Conservation (phyloP, 371 early-diverging fungal genomes). For the Mucor lusitanicus region DNA sequence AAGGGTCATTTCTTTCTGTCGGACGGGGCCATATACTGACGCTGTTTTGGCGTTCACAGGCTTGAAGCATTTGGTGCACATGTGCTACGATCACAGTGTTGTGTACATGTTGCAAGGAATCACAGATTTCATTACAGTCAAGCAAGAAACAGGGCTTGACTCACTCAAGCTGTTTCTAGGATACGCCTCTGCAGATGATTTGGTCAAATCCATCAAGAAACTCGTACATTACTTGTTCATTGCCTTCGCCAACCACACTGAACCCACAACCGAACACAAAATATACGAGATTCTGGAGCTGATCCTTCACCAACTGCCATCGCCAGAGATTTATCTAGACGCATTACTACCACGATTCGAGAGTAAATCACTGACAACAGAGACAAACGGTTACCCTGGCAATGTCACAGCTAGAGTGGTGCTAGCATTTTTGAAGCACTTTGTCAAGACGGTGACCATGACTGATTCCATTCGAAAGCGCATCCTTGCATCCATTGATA, state of each 20-base stretch:
- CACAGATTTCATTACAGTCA: conserved; percentile 22
- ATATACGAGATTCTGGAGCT: neutral
- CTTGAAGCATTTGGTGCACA: conserved; percentile 32
- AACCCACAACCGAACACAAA: neutral
- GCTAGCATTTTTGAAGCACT: conserved; percentile 8
- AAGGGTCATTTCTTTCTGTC: neutral
- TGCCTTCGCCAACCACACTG: conserved; percentile 2
- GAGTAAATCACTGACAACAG: conserved; percentile 1
- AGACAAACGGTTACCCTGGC: conserved; percentile 10
- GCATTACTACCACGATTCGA: conserved; percentile 12
- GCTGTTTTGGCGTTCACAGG: conserved; percentile 9
- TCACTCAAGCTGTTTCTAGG: conserved; percentile 19
- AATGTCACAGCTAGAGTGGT: neutral
- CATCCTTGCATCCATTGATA: neutral
- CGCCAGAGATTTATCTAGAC: conserved; percentile 21
- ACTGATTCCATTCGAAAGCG: neutral
- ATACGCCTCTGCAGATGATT: conserved; percentile 15
- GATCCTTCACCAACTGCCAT: conserved; percentile 2
- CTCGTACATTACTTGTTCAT: conserved; percentile 10
- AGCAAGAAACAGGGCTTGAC: conserved; percentile 17
- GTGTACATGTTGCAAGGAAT: conserved; percentile 16
- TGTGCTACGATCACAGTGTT: conserved; percentile 26
- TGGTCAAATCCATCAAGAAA: conserved; percentile 18
- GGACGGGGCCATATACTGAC: neutral
- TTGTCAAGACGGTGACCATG: neutral